Evolutionary conservation across 495 filamentous ascomycete species (phyloP).

Genomic region (Cryomyces minteri): DNA sequence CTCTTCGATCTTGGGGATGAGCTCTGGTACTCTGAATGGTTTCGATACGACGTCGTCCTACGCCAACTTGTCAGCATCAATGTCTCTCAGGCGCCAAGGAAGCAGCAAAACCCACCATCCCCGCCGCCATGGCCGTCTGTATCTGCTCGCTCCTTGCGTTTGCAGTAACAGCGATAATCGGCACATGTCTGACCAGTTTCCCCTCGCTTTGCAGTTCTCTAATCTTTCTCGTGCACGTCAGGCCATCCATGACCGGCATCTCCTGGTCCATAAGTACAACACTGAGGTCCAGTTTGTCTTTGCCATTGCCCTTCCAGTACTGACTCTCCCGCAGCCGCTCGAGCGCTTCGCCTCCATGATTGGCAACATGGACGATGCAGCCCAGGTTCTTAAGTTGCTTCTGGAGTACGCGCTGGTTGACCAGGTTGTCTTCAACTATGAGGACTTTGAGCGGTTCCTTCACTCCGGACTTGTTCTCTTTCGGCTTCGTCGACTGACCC

Average conservation of each 20-base stretch:
- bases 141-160: slow-evolving; percentile 56
- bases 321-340: slow-evolving; percentile 26
- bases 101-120: slow-evolving; percentile 37
- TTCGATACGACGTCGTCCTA: slow-evolving; percentile 70
- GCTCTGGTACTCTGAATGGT: slow-evolving; percentile 54
- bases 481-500: not conserved
- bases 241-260: slow-evolving; percentile 73
- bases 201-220: slow-evolving; percentile 37
- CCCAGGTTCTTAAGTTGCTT: slow-evolving; percentile 44
- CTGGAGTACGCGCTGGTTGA: slow-evolving; percentile 52
- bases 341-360: slow-evolving; percentile 60
- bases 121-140: slow-evolving; percentile 40
- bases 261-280: slow-evolving; percentile 71
- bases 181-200: slow-evolving; percentile 35
- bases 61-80: no score
- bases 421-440: slow-evolving; percentile 52
- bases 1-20: slow-evolving; percentile 46
- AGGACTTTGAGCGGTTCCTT: slow-evolving; percentile 27
- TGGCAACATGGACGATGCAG: slow-evolving; percentile 47
- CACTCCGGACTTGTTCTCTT: not conserved
- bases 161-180: slow-evolving; percentile 62
- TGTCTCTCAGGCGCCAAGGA: no score
- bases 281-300: slow-evolving; percentile 27
- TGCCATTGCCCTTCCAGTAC: slow-evolving; percentile 14
- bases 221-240: slow-evolving; percentile 47